Conservation (phyloP, 2,329 filamentous ascomycete genomes). For the Neofusicoccum cordaticola region DNA sequence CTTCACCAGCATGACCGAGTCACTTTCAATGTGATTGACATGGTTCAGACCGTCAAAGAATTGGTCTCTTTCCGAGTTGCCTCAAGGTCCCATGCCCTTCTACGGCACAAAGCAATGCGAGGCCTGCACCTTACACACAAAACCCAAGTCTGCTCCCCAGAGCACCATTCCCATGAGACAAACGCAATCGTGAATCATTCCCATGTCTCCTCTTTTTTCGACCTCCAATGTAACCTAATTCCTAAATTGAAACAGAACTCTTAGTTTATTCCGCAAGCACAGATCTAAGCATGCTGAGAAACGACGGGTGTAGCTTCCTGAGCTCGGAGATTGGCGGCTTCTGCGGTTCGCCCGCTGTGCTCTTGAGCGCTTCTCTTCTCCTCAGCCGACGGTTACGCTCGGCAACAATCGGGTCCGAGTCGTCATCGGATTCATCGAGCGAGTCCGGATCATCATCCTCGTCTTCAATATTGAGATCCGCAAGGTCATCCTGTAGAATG, state of each 20-base stretch:
- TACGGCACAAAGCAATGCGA: not conserved
- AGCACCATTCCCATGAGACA: not conserved
- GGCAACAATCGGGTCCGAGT: constrained; percentile 81
- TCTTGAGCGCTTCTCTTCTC: constrained; percentile 74
- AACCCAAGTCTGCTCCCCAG: not conserved
- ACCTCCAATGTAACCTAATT: not conserved
- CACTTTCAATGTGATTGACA: not conserved
- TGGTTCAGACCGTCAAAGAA: not conserved
- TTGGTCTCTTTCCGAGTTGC: not conserved
- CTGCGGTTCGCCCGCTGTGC: constrained; percentile 76
- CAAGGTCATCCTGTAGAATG: constrained; percentile 61
- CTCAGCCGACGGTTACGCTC: constrained; percentile 76
- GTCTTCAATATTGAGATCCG: constrained; percentile 80
- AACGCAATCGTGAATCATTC: not conserved
- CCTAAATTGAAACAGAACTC: not conserved
- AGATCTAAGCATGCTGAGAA: constrained; percentile 75
- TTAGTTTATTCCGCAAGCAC: constrained; percentile 66
- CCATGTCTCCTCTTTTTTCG: not conserved
- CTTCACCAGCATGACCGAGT: not conserved
- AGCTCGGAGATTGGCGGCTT: constrained; percentile 81
- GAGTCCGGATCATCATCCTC: constrained; percentile 51
- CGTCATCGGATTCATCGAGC: constrained; percentile 69
- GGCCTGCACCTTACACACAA: not conserved
- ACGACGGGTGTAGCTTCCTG: constrained; percentile 74
- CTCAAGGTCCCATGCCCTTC: not conserved